Evolutionary conservation across 768 basidiomycete species (phyloP).

Genomic region (Serendipita sp.): DNA sequence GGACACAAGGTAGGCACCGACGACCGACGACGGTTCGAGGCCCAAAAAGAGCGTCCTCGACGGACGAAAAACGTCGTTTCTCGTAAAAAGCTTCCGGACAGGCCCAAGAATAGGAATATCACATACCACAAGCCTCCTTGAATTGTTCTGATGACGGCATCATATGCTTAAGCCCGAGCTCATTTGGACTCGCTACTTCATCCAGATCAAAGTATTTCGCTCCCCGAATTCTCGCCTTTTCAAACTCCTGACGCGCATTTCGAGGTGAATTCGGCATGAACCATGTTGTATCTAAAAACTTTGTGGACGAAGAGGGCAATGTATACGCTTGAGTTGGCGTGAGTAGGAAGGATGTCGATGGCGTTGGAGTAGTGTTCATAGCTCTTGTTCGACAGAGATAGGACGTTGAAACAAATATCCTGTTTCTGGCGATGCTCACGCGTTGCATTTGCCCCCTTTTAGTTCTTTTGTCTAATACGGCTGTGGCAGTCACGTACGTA

Average conservation of each 20-base stretch:
- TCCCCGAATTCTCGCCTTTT: slow-evolving; percentile 46
- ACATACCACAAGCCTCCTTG: slow-evolving; percentile 50
- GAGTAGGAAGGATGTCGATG: slow-evolving; percentile 22
- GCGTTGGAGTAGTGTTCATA: too few relatives aligned
- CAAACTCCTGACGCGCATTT: slow-evolving; percentile 52
- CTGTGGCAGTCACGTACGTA: too few relatives aligned
- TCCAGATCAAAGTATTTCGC: slow-evolving; percentile 71
- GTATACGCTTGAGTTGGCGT: slow-evolving; percentile 19
- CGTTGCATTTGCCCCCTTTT: too few relatives aligned
- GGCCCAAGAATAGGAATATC: too few relatives aligned
- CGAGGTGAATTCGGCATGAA: slow-evolving; percentile 82
- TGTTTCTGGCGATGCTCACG: too few relatives aligned
- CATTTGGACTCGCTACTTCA: slow-evolving; percentile 50
- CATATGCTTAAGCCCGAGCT: slow-evolving; percentile 85
- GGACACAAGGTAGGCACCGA: neutral
- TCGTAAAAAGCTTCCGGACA: too few relatives aligned
- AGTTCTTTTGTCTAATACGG: too few relatives aligned
- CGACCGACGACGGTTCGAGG: too few relatives aligned
- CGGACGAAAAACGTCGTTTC: too few relatives aligned
- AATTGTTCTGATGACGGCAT: slow-evolving; percentile 62
- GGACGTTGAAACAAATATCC: too few relatives aligned
- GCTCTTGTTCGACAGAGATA: too few relatives aligned
- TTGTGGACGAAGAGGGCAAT: slow-evolving; percentile 20
- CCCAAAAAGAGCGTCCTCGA: too few relatives aligned
- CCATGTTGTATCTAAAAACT: slow-evolving; percentile 69